Conservation (phyloP, 495 filamentous ascomycete species). For the Penicillium egyptiacum region DNA sequence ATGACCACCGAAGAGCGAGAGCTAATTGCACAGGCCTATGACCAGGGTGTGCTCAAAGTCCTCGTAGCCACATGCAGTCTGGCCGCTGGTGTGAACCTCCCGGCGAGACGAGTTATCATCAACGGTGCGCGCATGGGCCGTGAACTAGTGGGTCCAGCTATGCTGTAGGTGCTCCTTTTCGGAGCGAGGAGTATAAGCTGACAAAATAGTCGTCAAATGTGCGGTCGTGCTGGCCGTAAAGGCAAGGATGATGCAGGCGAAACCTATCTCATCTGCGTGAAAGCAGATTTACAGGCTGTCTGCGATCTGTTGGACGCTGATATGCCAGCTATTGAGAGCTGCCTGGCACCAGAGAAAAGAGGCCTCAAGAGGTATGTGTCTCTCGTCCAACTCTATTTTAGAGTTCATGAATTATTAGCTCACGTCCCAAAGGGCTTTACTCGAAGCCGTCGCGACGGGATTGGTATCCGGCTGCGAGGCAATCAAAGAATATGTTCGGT, state of each 20-base stretch:
- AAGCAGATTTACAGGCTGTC: constrained; percentile 67
- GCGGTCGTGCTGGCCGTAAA: constrained; percentile 78
- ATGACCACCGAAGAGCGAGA: constrained; percentile 81
- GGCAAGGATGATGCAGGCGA: constrained; percentile 80
- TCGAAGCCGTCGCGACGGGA: constrained; percentile 72
- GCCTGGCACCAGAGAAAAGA: constrained; percentile 65
- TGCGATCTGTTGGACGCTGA: constrained; percentile 72
- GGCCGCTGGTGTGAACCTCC: constrained; percentile 81
- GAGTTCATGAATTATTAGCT: neutral
- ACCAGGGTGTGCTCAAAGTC: constrained; percentile 66
- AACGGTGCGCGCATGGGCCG: constrained; percentile 77
- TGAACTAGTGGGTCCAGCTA: constrained; percentile 72
- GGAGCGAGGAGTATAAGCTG: neutral
- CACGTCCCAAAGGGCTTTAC: constrained; percentile 54
- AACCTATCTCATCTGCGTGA: constrained; percentile 75
- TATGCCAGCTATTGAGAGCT: constrained; percentile 68
- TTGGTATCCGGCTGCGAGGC: constrained; percentile 68
- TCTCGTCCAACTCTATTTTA: constrained; percentile 1
- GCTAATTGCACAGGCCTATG: constrained; percentile 70
- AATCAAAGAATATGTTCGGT: constrained; percentile 68
- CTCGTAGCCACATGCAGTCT: constrained; percentile 82
- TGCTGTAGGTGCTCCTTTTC: constrained; percentile 53
- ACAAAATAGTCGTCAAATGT: constrained; percentile 69
- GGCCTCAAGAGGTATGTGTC: constrained; percentile 61
- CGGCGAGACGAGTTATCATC: constrained; percentile 74